phyloP scores from a whole-genome alignment of 2,329 filamentous ascomycete genomes.

The Alternaria panax region DNA sequence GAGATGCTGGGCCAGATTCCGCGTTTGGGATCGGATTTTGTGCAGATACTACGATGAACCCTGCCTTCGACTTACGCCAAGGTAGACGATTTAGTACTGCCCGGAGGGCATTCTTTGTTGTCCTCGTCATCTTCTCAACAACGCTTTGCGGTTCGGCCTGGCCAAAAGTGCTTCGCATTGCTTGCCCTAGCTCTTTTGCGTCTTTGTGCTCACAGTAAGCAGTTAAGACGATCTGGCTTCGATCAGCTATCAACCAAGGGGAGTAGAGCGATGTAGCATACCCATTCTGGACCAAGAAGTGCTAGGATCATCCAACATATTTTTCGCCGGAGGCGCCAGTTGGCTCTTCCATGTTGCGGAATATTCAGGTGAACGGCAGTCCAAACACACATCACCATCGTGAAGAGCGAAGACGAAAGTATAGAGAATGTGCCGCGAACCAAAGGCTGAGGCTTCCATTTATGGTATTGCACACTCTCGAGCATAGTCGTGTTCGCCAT shows the following conservation, averaged over 20 bases:
- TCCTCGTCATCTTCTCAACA: rapidly evolving
- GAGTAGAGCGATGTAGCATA: no score
- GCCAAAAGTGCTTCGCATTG: rapidly evolving
- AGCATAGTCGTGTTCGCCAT: background rate
- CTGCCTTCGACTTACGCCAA: background rate
- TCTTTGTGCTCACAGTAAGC: background rate
- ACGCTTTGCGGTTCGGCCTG: background rate
- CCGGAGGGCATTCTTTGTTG: rapidly evolving
- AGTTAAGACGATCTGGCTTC: background rate
- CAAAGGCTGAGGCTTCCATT: background rate
- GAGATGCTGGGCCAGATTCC: rapidly evolving
- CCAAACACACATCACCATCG: background rate
- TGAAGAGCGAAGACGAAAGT: background rate
- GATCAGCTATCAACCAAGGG: background rate
- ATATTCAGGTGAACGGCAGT: background rate
- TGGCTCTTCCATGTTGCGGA: background rate
- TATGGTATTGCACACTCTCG: background rate
- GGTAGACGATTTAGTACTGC: background rate
- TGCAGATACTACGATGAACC: no score
- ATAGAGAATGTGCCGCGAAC: background rate
- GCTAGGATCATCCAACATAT: background rate
- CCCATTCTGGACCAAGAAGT: background rate
- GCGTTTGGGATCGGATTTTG: no score
- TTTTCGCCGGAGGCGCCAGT: background rate
- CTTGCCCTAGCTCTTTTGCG: rapidly evolving